Evolutionary conservation across 2,329 filamentous ascomycete species (phyloP), one percentile per base, ranked within the genome.

Genomic region (Penicillium sp.): DNA sequence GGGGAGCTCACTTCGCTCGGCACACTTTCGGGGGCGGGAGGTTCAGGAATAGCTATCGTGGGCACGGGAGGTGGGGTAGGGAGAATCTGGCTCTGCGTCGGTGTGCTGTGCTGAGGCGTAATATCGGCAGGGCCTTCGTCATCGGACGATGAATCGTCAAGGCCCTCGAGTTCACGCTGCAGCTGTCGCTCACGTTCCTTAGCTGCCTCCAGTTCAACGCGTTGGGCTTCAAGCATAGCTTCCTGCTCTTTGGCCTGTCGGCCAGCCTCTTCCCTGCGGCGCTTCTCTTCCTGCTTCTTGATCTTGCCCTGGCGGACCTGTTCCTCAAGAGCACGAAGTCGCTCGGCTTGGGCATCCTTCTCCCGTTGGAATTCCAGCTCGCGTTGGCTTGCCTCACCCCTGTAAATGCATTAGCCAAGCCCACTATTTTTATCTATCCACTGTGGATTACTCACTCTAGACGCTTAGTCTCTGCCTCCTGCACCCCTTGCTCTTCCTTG

Each of bases 221-320:
- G 87, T 67, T 94, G 90, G 35, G 89, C 88, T 24, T 90, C 90
- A 61, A 97, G 80, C 71, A 89, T 88, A 51, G 86, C 81, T 72
- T 97, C 93, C 71, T 95, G 92, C 66, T 96, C 90, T 74, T 91
- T 93, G 8, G 92, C 85, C 64, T 94, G 90, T 48, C 89, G 89
- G 68, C 89, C 81, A 10, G 92, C 92, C 22, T 91, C 93, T 78
- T 96, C 92, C 79, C 92, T 94, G 66, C 85, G 88, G 61, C 88
- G 90, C 80, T 96, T 97, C 77, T 97, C 94, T 73, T 99, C 94
- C 64, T 95, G 89, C 76, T 96, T 97, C 81, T 91, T 93, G 50
- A 97, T 78, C 78, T 97, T 99, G 67, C 92, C 91, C 70, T 92
- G 90, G 61, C 87, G 88, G 50, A 97, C 92, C 74, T 97, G 92